Conservation (phyloP, 441 rosid species). For the Eruca vesicaria region DNA sequence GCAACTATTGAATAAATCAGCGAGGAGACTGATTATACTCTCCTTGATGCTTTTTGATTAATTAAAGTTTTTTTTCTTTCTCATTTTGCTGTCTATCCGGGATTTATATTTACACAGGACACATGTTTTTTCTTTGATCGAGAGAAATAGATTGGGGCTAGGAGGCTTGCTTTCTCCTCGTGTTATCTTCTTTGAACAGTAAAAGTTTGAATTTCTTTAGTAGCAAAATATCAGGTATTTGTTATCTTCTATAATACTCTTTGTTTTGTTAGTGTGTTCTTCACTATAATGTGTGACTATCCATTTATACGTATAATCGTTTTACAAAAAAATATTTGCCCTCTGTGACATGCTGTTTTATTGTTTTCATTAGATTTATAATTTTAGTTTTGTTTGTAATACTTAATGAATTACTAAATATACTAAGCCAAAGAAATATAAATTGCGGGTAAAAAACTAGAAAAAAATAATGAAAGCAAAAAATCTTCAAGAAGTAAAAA, state of each 20-base stretch:
- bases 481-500: too few relatives aligned
- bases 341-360: neutral
- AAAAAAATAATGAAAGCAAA: too few relatives aligned
- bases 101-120: conserved; percentile 48
- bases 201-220: too few relatives aligned
- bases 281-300: neutral
- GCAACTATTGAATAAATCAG: neutral
- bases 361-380: neutral
- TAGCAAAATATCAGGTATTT: neutral
- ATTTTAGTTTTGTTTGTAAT: neutral
- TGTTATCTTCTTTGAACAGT: too few relatives aligned
- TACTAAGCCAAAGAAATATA: too few relatives aligned
- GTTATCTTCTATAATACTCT: neutral
- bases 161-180: conserved; percentile 96
- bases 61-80: neutral
- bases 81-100: neutral
- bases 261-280: neutral
- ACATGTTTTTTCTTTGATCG: conserved; percentile 91
- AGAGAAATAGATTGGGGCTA: conserved; percentile 91
- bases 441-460: too few relatives aligned
- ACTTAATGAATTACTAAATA: neutral
- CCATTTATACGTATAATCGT: neutral
- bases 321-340: too few relatives aligned
- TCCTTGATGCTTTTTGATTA: neutral
- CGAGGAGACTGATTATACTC: neutral